Base-by-base conservation (phyloP, 2,329 filamentous ascomycete genomes). In the Cladorrhinum sp. region DNA sequence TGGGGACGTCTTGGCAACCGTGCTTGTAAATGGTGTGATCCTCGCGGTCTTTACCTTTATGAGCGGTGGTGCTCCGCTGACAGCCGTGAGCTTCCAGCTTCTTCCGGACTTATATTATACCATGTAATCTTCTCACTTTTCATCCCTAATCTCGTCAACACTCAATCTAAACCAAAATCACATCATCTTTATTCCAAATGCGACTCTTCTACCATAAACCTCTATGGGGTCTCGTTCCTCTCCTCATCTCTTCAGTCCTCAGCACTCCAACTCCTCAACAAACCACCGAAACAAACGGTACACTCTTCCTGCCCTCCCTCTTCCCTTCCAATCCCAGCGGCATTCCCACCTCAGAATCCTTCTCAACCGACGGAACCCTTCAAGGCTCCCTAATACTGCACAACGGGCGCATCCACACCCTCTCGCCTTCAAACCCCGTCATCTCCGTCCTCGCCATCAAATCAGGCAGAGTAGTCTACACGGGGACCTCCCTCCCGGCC, bases 371-470 rank as follows among this genome's bases (percentile, higher is more conserved):
- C 7, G 58, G 58, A 22, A 50, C 62, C 6, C 59, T 62, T 0
- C 59, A 50, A 22, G 68, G 66, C 7, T 60, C 69, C 13, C 29
- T 70, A 10, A 60, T 71, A 25, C 62, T 71, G n/a, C 58, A 60
- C 54, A 71, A 71, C 58, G 69, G 68, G 22, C 53, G 52, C 1
- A 70, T 71, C 38, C 67, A 69, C 57, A 69, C 69, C 13, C 66
- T 70, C 66, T 64, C 63, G 55, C 49, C 55, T 3, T 20, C 10
- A 4, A 61, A 59, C 36, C 59, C 51, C 2, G 45, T 66, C 2
- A 63, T 50, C 12, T 67, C 64, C 10, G 65, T 70, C 4, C 50
- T 71, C 18, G 69, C 60, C 18, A 65, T 71, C 52, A 63, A 62
- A 24, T 62, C 64, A 27, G 69, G 69, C 16, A 49, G 52, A 23